Conservation (phyloP, 1,139 yeast genomes). For the Zhuliangozyma blackwelliae region DNA sequence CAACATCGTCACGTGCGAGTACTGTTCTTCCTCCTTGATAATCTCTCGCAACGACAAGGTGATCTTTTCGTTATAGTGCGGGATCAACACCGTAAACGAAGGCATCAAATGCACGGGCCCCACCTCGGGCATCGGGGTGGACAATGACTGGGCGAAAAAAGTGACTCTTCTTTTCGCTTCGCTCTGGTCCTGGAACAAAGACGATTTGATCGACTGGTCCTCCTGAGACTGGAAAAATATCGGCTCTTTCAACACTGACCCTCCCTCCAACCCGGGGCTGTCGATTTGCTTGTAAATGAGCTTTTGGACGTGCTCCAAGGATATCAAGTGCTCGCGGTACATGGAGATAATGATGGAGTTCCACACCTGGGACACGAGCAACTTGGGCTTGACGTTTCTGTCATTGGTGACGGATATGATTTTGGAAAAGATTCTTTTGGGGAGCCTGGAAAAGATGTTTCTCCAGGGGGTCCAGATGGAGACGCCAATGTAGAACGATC, state of each 20-base stretch:
- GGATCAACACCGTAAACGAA: conserved; percentile 46
- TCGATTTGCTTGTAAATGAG: conserved; percentile 38
- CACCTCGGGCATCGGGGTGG: conserved; percentile 51
- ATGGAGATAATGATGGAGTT: conserved; percentile 51
- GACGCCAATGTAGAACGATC: conserved; percentile 47
- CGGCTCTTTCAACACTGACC: conserved; percentile 37
- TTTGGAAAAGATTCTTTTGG: conserved; percentile 47
- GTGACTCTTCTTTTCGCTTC: conserved; percentile 51
- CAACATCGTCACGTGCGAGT: conserved; percentile 46
- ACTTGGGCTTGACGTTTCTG: conserved; percentile 24
- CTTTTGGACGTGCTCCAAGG: conserved; percentile 47
- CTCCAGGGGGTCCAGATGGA: conserved; percentile 60
- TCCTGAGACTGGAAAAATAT: conserved; percentile 49
- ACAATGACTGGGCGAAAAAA: conserved; percentile 51
- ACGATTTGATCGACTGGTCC: conserved; percentile 37
- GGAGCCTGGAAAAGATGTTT: conserved; percentile 47
- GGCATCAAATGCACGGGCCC: conserved; percentile 43
- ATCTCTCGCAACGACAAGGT: conserved; percentile 45
- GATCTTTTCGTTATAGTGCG: conserved; percentile 50
- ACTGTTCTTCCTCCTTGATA: conserved; percentile 43
- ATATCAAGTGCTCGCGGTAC: conserved; percentile 53
- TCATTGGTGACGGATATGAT: conserved; percentile 31
- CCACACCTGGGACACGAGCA: conserved; percentile 47
- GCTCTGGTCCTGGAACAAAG: conserved; percentile 30
- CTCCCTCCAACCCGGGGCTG: conserved; percentile 21